Percentiles rank a stretch among this genome's conserved stretches.
Conservation (phyloP, 225 moss, liverwort and hornwort species). For the Neckera pumila region DNA sequence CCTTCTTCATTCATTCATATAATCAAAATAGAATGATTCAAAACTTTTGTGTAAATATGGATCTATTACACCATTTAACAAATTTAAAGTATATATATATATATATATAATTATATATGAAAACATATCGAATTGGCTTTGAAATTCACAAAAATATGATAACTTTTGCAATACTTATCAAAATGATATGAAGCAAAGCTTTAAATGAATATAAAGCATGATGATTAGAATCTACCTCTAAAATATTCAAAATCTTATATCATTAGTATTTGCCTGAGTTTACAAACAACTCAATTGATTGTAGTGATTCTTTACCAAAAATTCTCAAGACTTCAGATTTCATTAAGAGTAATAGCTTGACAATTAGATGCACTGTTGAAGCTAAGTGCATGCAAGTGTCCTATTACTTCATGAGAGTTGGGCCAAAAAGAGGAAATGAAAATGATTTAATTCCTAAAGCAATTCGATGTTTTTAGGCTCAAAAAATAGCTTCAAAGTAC, state of each 20-base stretch:
- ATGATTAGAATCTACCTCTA: background rate
- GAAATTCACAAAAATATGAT: background rate
- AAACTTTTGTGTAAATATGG: accelerated
- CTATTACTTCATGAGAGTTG: accelerated
- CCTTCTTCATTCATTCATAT: background rate
- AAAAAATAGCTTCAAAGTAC: background rate
- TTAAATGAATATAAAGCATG: background rate
- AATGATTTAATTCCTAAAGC: no score
- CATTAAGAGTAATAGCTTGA: background rate
- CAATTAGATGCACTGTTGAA: background rate
- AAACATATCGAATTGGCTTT: no score
- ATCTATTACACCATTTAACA: background rate
- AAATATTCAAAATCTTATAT: background rate
- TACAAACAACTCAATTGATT: background rate
- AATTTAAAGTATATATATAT: no score
- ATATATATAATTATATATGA: background rate
- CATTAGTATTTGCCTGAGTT: background rate
- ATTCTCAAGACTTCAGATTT: background rate
- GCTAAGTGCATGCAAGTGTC: background rate
- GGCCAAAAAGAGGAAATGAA: background rate
- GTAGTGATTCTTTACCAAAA: background rate
- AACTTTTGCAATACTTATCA: no score
- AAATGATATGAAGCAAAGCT: background rate
- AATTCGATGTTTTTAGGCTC: background rate
- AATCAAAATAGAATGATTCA: background rate